These are phyloP conservation scores for Penicillium pancosmium DNA, from an alignment of 495 filamentous ascomycete species.

Conservation along the genomic window DNA sequence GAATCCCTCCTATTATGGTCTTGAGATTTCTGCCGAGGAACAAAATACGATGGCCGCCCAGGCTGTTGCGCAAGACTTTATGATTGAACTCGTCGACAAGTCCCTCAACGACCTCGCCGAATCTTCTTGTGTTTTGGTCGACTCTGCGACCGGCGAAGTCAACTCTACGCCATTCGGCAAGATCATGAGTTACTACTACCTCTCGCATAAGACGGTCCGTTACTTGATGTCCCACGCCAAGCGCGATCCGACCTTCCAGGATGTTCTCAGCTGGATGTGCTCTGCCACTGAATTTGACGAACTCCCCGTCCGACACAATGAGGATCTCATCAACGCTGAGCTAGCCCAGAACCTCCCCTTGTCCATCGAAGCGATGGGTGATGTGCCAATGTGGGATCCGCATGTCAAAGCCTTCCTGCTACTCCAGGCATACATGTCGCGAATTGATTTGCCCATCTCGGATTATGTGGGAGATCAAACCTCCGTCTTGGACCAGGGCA, in stretches of 20 bases:
- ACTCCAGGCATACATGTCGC: constrained; percentile 91
- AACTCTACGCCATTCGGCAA: constrained; percentile 89
- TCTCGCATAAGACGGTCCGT: constrained; percentile 93
- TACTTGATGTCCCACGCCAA: constrained; percentile 77
- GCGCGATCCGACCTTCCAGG: constrained; percentile 75
- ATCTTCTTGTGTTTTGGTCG: constrained; percentile 78
- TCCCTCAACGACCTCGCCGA: constrained; percentile 78
- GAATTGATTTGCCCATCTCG: constrained; percentile 88
- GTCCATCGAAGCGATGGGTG: constrained; percentile 65
- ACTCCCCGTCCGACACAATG: constrained; percentile 97
- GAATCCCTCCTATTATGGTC: constrained; percentile 96
- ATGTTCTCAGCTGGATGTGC: constrained; percentile 90
- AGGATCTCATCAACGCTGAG: constrained; percentile 96
- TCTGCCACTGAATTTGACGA: constrained; percentile 95
- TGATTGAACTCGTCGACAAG: constrained; percentile 86
- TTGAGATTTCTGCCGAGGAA: constrained; percentile 91
- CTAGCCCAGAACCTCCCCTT: constrained; percentile 79
- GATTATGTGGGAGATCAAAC: constrained; percentile 97
- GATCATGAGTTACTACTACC: constrained; percentile 99
- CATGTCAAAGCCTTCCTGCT: constrained; percentile 96
- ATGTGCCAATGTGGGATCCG: constrained; percentile 93
- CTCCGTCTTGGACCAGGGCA: constrained; percentile 87
- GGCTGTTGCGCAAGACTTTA: constrained; percentile 82
- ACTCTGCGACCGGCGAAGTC: constrained; percentile 81
- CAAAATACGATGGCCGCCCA: constrained; percentile 89